Conservation (phyloP, 306 rosid species). For the Prunus dulcis region DNA sequence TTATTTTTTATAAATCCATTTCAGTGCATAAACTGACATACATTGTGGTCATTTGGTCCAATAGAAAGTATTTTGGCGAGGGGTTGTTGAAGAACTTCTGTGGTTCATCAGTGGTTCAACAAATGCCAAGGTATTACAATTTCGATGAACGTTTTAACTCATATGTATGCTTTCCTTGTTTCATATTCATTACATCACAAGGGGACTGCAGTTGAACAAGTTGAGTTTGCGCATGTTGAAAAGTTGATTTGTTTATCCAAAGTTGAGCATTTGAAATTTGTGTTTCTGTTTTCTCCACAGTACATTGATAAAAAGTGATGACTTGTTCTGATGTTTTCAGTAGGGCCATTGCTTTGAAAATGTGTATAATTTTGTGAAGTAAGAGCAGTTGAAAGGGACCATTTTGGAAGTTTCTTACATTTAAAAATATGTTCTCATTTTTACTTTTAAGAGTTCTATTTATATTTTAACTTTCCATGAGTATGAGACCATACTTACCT, state of each 20-base stretch:
- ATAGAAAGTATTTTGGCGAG: constrained; percentile 98
- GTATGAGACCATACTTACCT: not conserved
- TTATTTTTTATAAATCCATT: not conserved
- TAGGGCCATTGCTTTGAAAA: not conserved
- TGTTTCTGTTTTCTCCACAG: not conserved
- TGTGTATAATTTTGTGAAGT: not conserved
- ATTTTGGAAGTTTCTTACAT: not conserved
- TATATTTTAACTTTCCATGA: not conserved
- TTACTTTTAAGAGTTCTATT: not conserved
- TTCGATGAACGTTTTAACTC: not conserved
- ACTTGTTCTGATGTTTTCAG: not conserved
- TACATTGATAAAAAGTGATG: not conserved
- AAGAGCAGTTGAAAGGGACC: not conserved
- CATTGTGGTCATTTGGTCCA: constrained; percentile 36
- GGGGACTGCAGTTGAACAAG: not conserved
- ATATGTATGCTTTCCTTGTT: not conserved
- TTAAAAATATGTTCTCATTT: not conserved
- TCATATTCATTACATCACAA: not conserved
- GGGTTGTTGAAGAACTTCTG: constrained; percentile 94
- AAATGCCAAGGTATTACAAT: constrained; percentile 70
- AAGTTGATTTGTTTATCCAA: not conserved
- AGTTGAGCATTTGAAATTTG: not conserved
- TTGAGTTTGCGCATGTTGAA: not conserved
- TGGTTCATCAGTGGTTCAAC: constrained; percentile 99
- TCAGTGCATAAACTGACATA: constrained; percentile 31